phyloP scores from a whole-genome alignment of 345 rosid genomes.

The Eucalyptus polybractea region DNA sequence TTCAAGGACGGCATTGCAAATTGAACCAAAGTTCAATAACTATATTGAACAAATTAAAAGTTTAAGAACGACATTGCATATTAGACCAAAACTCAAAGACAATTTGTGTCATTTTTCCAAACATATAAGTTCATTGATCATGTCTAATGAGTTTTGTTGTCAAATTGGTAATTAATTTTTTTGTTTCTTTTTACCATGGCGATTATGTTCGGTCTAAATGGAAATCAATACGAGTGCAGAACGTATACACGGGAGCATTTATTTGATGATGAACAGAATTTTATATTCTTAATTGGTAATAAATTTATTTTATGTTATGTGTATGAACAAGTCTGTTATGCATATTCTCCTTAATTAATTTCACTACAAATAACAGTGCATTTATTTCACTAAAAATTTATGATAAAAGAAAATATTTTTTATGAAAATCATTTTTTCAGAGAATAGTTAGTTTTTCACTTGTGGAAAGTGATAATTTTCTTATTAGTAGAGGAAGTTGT shows the following conservation, averaged over 20 bases:
- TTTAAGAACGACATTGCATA: rapidly evolving
- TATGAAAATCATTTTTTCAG: background rate
- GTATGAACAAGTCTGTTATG: background rate
- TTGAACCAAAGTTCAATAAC: no score
- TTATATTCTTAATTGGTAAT: background rate
- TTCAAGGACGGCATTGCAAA: rapidly evolving
- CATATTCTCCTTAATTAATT: background rate
- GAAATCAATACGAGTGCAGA: background rate
- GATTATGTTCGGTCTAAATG: background rate
- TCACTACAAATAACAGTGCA: background rate
- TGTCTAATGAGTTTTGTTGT: background rate
- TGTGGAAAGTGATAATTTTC: no score
- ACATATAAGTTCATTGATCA: background rate
- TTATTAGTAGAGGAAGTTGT: background rate
- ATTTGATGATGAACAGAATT: background rate
- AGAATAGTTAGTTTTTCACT: no score
- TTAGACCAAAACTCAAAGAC: no score
- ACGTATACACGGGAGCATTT: background rate
- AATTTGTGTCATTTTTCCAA: background rate
- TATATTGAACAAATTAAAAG: no score
- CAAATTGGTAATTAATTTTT: background rate
- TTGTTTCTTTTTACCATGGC: background rate
- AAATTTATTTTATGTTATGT: background rate
- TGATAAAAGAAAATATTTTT: background rate
- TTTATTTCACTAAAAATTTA: no score